Evolutionary conservation across 148 eudicot genomes (phyloP).

Genomic region (Rhododendron ovatum): DNA sequence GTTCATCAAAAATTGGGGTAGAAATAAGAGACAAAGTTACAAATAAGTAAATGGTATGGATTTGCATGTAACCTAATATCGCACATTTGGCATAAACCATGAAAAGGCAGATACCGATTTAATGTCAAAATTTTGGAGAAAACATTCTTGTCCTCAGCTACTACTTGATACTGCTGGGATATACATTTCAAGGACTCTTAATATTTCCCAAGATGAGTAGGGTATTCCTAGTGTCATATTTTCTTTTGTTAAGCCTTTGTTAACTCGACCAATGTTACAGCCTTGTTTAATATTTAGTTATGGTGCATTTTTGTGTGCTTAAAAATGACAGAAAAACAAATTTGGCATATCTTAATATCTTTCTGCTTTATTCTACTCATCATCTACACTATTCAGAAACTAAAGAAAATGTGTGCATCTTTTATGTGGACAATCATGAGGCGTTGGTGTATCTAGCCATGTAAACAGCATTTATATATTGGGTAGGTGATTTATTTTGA

Average conservation of each 20-base stretch:
- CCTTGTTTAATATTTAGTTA: not conserved
- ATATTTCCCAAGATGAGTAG: not conserved
- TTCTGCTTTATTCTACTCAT: not conserved
- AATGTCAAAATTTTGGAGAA: not conserved
- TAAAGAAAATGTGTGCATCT: not conserved
- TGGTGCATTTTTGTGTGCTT: not conserved
- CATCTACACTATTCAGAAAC: not conserved
- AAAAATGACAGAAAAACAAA: not conserved
- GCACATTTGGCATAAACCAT: not conserved
- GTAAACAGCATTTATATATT: not conserved
- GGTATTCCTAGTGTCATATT: not conserved
- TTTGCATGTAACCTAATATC: not conserved
- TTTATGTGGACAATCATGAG: not conserved
- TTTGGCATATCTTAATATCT: not conserved
- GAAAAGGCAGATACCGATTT: not conserved
- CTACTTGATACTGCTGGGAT: not conserved
- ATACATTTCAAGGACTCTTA: not conserved
- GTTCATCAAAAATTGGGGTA: not conserved
- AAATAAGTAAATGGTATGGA: not conserved
- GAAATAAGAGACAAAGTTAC: not conserved
- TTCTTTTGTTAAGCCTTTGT: not conserved
- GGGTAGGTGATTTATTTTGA: not conserved
- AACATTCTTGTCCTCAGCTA: not conserved
- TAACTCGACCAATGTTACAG: not conserved
- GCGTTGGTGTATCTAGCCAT: not conserved